Evolutionary conservation across 371 early-diverging fungal genomes (phyloP).

Genomic region (Ordospora colligata): DNA sequence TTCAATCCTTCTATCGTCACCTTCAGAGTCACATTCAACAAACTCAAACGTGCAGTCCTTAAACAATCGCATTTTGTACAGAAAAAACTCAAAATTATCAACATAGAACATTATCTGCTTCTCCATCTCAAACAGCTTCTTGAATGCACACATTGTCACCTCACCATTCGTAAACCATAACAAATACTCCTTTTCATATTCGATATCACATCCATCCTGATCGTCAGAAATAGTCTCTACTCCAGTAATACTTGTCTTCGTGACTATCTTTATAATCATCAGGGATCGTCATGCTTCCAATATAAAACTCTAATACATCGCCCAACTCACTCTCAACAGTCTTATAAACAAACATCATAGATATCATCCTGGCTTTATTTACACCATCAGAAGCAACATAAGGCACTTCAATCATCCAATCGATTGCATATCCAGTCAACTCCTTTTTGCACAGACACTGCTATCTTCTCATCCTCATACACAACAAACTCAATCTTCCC

Average conservation of each 20-base stretch:
- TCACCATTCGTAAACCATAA: neutral
- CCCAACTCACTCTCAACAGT: too few relatives aligned
- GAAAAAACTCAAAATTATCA: constrained; percentile 2
- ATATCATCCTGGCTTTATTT: neutral
- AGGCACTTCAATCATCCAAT: neutral
- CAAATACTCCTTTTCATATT: neutral
- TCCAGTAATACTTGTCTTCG: neutral
- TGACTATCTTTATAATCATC: neutral
- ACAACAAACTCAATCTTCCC: constrained; percentile 25
- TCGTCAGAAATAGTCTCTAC: neutral
- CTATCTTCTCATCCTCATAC: neutral
- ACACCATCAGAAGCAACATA: neutral
- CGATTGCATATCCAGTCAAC: constrained; percentile 21
- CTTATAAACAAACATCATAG: neutral
- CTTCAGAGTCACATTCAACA: neutral
- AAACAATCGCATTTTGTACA: constrained; percentile 1
- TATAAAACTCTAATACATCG: neutral
- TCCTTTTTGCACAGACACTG: neutral
- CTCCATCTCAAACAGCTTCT: neutral
- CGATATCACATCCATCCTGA: neutral
- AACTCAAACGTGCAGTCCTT: constrained; percentile 1
- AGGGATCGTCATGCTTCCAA: neutral
- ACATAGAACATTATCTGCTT: neutral
- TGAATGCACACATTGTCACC: neutral
- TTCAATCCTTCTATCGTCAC: neutral